Conservation (phyloP, 2,329 filamentous ascomycete species). For the Albifimbria verrucaria region DNA sequence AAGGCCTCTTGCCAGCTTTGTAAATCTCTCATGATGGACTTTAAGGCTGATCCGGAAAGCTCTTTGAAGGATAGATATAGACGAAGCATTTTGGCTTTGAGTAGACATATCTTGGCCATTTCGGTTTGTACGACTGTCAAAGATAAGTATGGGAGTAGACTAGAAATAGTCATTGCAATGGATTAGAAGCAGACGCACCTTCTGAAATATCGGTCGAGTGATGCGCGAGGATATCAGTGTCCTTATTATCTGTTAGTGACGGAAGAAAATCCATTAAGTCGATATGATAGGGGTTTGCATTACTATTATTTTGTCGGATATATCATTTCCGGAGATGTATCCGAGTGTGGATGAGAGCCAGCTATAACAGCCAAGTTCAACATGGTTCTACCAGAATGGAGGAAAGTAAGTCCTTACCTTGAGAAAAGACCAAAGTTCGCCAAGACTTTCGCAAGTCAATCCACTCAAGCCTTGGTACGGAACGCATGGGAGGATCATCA, state of each 20-base stretch:
- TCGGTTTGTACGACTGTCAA: slow-evolving; percentile 7
- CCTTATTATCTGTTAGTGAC: not conserved
- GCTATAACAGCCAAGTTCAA: not conserved
- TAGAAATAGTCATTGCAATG: not conserved
- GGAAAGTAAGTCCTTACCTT: not conserved
- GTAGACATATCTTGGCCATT: slow-evolving; percentile 7
- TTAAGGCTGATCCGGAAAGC: not conserved
- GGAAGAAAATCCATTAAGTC: not conserved
- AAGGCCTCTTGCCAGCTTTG: slow-evolving; percentile 4
- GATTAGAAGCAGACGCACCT: slow-evolving; percentile 1
- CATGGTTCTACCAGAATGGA: not conserved
- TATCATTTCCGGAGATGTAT: slow-evolving; percentile 5
- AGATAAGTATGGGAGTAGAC: not conserved
- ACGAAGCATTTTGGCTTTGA: slow-evolving; percentile 8
- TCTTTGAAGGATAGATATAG: slow-evolving; percentile 4
- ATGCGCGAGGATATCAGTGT: slow-evolving; percentile 2
- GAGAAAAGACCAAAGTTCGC: slow-evolving; percentile 10
- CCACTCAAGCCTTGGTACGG: not conserved
- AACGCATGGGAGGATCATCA: not conserved
- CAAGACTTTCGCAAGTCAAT: slow-evolving; percentile 5
- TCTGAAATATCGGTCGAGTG: slow-evolving; percentile 1
- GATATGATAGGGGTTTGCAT: not conserved
- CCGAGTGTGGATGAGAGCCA: slow-evolving; percentile 7
- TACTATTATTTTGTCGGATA: not conserved
- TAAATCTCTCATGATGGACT: slow-evolving; percentile 3